Percentiles rank a stretch among this genome's conserved stretches.
These are phyloP conservation scores for Davidsoniella virescens DNA, from an alignment of 2,329 filamentous ascomycete species.

Conservation along the genomic window DNA sequence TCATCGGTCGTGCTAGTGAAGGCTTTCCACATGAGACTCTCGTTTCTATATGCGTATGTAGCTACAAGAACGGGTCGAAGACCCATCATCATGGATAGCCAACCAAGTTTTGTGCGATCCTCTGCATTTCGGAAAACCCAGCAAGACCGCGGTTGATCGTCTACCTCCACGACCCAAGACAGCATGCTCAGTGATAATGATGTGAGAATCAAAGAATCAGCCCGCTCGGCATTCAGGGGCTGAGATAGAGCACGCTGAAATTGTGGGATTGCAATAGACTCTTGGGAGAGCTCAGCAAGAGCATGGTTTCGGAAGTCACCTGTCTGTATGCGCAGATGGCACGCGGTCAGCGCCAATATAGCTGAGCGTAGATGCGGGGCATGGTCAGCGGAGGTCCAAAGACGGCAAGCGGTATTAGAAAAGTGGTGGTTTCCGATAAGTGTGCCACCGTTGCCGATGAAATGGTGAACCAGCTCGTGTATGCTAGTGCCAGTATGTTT, in stretches of 20 bases:
- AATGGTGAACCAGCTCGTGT: constrained; percentile 10
- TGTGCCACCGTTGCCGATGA: constrained; percentile 12
- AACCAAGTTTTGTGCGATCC: constrained; percentile 14
- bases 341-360: constrained; percentile 17
- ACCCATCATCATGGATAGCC: constrained; percentile 17
- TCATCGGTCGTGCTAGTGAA: constrained; percentile 12
- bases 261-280: constrained; percentile 14
- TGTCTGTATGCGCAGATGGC: constrained; percentile 15
- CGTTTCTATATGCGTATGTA: constrained; percentile 13
- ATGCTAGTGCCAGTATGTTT: constrained; percentile 6
- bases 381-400: constrained; percentile 7
- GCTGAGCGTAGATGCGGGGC: constrained; percentile 15
- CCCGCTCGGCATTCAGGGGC: constrained; percentile 14
- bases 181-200: constrained; percentile 17
- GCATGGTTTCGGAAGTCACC: constrained; percentile 2
- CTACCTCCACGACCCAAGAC: constrained; percentile 14
- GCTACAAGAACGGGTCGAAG: constrained; percentile 15
- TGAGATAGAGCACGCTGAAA: constrained; percentile 15
- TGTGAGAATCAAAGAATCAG: constrained; percentile 17
- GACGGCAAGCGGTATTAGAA: constrained; percentile 12
- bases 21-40: constrained; percentile 14
- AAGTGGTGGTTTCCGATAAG: constrained; percentile 13
- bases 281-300: constrained; percentile 17
- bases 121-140: constrained; percentile 15
- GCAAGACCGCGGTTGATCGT: constrained; percentile 12